Conservation (phyloP, 78 protist species). For the Mastigamoeba balamuthi region DNA sequence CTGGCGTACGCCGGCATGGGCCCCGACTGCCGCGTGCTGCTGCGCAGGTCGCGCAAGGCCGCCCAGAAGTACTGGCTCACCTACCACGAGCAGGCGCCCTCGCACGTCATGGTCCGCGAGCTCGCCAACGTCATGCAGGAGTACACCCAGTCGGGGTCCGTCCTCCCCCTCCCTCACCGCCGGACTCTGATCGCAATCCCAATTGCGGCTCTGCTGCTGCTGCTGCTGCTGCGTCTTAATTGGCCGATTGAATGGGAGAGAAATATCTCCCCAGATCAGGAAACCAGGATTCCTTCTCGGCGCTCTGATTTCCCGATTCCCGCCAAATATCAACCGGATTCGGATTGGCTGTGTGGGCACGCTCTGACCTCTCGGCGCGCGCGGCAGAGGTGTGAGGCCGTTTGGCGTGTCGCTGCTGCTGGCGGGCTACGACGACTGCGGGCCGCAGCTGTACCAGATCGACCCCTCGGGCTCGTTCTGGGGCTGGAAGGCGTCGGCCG, state of each 20-base stretch:
- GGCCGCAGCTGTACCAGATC: slow-evolving; percentile 93
- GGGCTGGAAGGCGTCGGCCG: slow-evolving; percentile 99
- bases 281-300: too few relatives aligned
- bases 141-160: slow-evolving; percentile 94
- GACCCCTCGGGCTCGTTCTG: slow-evolving; percentile 91
- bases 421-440: slow-evolving; percentile 75
- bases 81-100: slow-evolving; percentile 82
- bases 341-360: too few relatives aligned
- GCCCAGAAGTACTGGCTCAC: slow-evolving; percentile 75
- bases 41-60: slow-evolving; percentile 80
- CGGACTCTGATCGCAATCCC: neutral
- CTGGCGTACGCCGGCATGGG: slow-evolving; percentile 94
- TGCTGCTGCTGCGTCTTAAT: too few relatives aligned
- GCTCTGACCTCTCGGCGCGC: too few relatives aligned
- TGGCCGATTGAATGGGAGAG: too few relatives aligned
- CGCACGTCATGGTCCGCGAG: slow-evolving; percentile 76
- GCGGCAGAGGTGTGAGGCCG: slow-evolving; percentile 95
- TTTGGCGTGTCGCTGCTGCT: slow-evolving; percentile 96
- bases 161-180: neutral
- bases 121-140: slow-evolving; percentile 98
- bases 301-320: too few relatives aligned
- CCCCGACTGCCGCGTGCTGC: slow-evolving; percentile 85
- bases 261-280: too few relatives aligned
- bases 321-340: too few relatives aligned
- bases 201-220: too few relatives aligned